Conservation (phyloP, 305 asterid species). For the Stenogyne calaminthoides region DNA sequence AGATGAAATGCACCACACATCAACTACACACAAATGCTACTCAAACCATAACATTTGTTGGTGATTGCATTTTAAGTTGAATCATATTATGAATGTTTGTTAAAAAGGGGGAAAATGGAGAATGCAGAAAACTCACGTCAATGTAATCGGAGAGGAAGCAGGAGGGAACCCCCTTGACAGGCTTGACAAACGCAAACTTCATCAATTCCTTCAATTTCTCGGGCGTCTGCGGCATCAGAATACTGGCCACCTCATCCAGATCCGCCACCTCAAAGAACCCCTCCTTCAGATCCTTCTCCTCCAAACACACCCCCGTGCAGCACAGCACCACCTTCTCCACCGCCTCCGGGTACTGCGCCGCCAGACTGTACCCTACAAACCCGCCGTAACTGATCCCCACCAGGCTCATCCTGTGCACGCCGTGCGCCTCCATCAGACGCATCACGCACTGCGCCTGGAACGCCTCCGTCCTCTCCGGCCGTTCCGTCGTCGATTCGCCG, state of each 20-base stretch:
- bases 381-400: constrained; percentile 96
- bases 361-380: constrained; percentile 76
- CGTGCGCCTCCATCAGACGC: constrained; percentile 63
- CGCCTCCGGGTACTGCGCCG: constrained; percentile 67
- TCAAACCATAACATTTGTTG: no score
- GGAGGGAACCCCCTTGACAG: constrained; percentile 67
- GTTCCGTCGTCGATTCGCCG: constrained; percentile 62
- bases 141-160: constrained; percentile 81
- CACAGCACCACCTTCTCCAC: constrained; percentile 81
- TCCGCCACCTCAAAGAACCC: constrained; percentile 81
- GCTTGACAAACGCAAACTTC: constrained; percentile 65
- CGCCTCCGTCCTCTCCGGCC: constrained; percentile 67
- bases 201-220: constrained; percentile 70
- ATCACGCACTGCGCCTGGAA: constrained; percentile 86
- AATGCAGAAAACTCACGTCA: constrained; percentile 41
- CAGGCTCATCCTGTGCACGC: constrained; percentile 53
- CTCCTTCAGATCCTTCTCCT: constrained; percentile 73
- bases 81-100: no score
- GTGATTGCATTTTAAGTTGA: no score
- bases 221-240: constrained; percentile 89
- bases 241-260: constrained; percentile 73
- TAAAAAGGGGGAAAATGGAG: no score
- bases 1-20: no score
- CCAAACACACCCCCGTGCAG: constrained; percentile 83
- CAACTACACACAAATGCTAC: no score